A percentile compares a stretch with the other conserved stretches of the same genome.
phyloP scores from a whole-genome alignment of 192 early-diverging fungal species.

The Gonapodya prolifera region DNA sequence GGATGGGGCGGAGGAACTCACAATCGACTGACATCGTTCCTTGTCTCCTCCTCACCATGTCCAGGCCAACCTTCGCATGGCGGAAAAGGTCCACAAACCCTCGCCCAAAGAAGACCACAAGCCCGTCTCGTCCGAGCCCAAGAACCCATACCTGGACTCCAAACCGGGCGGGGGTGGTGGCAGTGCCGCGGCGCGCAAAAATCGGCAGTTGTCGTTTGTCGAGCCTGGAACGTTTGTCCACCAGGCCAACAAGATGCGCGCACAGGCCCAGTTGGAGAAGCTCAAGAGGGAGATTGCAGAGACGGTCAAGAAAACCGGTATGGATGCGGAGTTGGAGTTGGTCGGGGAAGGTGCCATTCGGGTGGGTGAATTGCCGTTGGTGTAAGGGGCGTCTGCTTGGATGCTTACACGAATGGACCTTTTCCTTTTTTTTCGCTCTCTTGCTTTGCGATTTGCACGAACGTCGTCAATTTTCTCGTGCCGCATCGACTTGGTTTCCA shows the following conservation, averaged over 20 bases:
- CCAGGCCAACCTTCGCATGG: slow-evolving; percentile 8
- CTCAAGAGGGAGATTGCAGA: slow-evolving; percentile 61
- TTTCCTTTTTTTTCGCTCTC: too few relatives aligned
- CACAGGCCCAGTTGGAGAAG: slow-evolving; percentile 56
- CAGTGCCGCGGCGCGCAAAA: slow-evolving; percentile 23
- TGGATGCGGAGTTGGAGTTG: slow-evolving; percentile 59
- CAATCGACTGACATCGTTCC: too few relatives aligned
- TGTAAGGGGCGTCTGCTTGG: not conserved
- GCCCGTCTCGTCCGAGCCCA: slow-evolving; percentile 31
- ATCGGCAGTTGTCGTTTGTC: slow-evolving; percentile 61
- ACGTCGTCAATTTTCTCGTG: too few relatives aligned
- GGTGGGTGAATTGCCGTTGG: slow-evolving; percentile 20
- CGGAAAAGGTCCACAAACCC: slow-evolving; percentile 3
- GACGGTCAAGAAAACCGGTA: slow-evolving; percentile 56
- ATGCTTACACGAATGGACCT: too few relatives aligned
- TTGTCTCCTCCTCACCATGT: not conserved
- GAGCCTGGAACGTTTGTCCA: slow-evolving; percentile 69
- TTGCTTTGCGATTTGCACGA: too few relatives aligned
- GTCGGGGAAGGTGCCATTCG: slow-evolving; percentile 53
- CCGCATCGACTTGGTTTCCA: too few relatives aligned
- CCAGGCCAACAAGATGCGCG: slow-evolving; percentile 68
- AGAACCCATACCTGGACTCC: slow-evolving; percentile 86
- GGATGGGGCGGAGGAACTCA: slow-evolving; percentile 9
- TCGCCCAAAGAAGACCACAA: slow-evolving; percentile 25
- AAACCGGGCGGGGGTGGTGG: slow-evolving; percentile 20